phyloP scores from a whole-genome alignment of 345 rosid species.

The Syzygium grande region DNA sequence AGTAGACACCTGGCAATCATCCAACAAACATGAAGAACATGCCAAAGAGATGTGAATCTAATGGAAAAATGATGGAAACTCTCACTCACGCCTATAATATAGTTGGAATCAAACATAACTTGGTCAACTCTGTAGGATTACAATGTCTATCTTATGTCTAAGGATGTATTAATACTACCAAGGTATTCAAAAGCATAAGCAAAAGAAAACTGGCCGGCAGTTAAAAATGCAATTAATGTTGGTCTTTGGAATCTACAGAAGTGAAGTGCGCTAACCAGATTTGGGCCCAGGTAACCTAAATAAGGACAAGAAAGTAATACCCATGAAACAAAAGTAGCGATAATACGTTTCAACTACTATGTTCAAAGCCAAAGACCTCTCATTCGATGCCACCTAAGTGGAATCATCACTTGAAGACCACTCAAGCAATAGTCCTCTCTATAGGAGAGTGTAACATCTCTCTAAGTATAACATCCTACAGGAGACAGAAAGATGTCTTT shows the following conservation, averaged over 20 bases:
- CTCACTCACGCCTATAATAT: not conserved
- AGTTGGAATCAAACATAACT: not conserved
- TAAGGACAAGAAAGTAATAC: not conserved
- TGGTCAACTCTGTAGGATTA: not conserved
- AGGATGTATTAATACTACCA: not conserved
- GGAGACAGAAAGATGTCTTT: not conserved
- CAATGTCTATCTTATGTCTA: not conserved
- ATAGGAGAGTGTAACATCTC: not conserved
- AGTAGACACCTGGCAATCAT: conserved; percentile 62
- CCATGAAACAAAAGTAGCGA: not conserved
- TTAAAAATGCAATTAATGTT: not conserved
- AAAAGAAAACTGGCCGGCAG: not conserved
- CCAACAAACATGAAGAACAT: not conserved
- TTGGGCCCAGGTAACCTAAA: not conserved
- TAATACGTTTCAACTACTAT: not conserved
- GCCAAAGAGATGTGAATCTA: not conserved
- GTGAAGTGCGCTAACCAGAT: not conserved
- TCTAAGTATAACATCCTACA: not conserved
- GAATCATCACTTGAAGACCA: not conserved
- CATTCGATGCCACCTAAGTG: not conserved
- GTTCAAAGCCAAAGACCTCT: not conserved
- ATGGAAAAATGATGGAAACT: not conserved
- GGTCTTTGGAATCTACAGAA: not conserved
- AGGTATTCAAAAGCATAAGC: not conserved
- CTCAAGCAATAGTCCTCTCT: not conserved